phyloP scores from a whole-genome alignment of 108 stramenopile genomes.

The Fragilaria crotonensis region DNA sequence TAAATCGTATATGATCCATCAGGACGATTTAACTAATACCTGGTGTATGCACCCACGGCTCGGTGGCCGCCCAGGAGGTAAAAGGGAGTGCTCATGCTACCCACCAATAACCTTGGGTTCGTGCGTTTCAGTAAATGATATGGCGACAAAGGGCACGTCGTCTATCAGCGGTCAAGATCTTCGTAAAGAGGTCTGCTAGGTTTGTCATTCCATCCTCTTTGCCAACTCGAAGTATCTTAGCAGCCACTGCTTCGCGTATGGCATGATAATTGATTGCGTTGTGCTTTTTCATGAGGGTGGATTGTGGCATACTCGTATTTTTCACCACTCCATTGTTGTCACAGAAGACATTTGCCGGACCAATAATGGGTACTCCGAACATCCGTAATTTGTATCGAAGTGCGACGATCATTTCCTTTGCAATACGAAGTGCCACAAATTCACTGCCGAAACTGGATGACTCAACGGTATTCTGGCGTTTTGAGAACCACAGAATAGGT shows the following conservation, averaged over 20 bases:
- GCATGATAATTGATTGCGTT: conserved; percentile 32
- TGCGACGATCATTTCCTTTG: conserved; percentile 13
- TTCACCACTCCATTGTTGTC: conserved; percentile 31
- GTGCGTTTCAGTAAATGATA: no score
- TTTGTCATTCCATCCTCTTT: conserved; percentile 24
- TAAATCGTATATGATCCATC: no score
- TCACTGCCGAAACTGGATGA: conserved; percentile 35
- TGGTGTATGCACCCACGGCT: not conserved
- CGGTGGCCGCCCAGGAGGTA: no score
- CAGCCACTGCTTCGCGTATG: conserved; percentile 28
- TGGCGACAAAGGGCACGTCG: no score
- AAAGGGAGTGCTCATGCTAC: no score
- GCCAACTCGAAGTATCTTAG: conserved; percentile 17
- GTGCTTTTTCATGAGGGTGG: conserved; percentile 30
- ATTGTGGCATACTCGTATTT: conserved; percentile 29
- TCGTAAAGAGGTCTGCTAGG: conserved; percentile 36
- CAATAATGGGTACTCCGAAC: conserved; percentile 40
- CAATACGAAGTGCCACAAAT: conserved; percentile 26
- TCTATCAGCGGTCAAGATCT: conserved; percentile 18
- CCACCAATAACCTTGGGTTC: no score
- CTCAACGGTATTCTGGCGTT: conserved; percentile 37
- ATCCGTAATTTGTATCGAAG: conserved; percentile 42
- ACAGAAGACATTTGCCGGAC: conserved; percentile 29
- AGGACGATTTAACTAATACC: no score
- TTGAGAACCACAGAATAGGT: conserved; percentile 18